A percentile compares a stretch with the other conserved stretches of the same genome.
These are phyloP conservation scores for Boletus hoseneyae DNA, from an alignment of 1,284 basidiomycete genomes.

Conservation along the genomic window DNA sequence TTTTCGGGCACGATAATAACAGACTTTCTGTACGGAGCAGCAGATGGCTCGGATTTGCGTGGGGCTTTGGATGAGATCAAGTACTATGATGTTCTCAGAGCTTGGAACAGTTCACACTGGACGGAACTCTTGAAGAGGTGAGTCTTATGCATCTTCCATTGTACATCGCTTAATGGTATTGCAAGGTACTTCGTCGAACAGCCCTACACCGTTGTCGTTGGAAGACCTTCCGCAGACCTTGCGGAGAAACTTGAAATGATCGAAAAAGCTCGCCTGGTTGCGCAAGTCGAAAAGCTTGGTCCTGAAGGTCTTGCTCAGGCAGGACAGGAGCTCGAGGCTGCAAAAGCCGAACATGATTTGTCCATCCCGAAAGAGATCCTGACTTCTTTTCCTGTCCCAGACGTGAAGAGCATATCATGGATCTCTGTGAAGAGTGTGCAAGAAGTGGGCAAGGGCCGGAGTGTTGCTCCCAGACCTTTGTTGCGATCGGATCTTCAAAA, in stretches of 20 bases:
- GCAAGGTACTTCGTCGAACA: conserved; percentile 76
- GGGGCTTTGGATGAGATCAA: conserved; percentile 78
- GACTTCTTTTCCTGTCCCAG: conserved; percentile 82
- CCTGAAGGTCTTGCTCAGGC: conserved; percentile 77
- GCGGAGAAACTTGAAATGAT: conserved; percentile 79
- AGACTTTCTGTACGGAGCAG: conserved; percentile 87
- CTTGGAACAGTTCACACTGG: conserved; percentile 83
- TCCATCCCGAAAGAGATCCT: conserved; percentile 83
- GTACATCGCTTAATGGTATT: conserved; percentile 6
- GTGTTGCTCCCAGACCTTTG: conserved; percentile 20
- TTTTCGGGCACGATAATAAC: conserved; percentile 73
- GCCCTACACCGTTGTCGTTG: conserved; percentile 71
- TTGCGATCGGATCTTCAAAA: conserved; percentile 46
- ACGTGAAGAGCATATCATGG: conserved; percentile 90
- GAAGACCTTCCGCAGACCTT: conserved; percentile 86
- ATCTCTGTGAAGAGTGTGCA: conserved; percentile 86
- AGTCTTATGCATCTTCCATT: conserved; percentile 19
- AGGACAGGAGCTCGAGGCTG: conserved; percentile 68
- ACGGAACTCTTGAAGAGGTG: conserved; percentile 75
- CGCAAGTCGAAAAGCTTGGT: conserved; percentile 73
- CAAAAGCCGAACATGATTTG: conserved; percentile 84
- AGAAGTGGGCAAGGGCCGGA: conserved; percentile 52
- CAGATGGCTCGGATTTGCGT: conserved; percentile 79
- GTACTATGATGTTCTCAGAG: conserved; percentile 63
- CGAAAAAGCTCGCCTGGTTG: conserved; percentile 76